Evolutionary conservation across 176 grass and related monocot species (phyloP), one percentile per base, ranked within the genome.

Genomic region (Melocanna baccifera): DNA sequence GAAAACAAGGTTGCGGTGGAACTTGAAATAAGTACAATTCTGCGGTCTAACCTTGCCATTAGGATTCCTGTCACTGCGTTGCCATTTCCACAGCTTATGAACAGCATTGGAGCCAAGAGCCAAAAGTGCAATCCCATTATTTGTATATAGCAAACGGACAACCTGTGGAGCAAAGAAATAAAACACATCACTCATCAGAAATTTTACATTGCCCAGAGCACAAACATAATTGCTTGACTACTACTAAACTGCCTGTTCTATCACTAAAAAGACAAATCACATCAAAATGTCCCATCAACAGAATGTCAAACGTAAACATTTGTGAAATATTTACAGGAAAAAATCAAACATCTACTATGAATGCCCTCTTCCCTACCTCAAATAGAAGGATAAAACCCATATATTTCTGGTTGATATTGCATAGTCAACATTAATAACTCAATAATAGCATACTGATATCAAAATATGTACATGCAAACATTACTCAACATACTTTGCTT

Each of bases 41-140:
- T 81, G 73, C 18, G 19, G 2, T 51, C 73, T 69, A 88, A 99
- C 96, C 91, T 99, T 99, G 91, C 93, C 93, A 73, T 75, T 91
- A 78, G 96, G 96, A 86, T 99, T 94, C 77, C 91, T 91, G 4
- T 99, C 96, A 81, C 85, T 94, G 52, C 93, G 88, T 62, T 85
- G 89, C 93, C 93, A 99, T 89, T 99, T 99, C 96, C 96, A 99
- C 65, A 99, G 82, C 84, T 99, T 99, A 92, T 99, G 96, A 83
- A 89, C 82, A 82, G 96, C 96, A 89, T 99, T 99, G 26, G 91
- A 99, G 29, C 89, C 88, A 48, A 99, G 93, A 75, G 91, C 90
- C 81, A 99, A 90, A 43, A 96, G 79, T 71, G 96, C 88, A 71
- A 99, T 15, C 57, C 96, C 96, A 29, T 77, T 91, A 91, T 96